Base-by-base conservation (phyloP, 768 basidiomycete genomes). In the Termitomyces heimii region DNA sequence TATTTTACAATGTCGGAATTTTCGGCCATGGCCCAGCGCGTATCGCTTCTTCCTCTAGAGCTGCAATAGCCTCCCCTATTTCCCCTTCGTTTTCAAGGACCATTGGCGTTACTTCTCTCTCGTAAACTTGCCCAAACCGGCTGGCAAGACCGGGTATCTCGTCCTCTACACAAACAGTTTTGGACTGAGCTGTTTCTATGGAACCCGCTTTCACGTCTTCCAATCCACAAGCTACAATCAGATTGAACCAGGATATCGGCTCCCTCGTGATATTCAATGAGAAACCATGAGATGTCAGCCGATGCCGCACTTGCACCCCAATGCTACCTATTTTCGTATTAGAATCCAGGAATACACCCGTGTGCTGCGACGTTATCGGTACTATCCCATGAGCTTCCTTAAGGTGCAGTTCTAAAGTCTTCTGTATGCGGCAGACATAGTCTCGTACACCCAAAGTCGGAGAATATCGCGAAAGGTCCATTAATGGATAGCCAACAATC, bases 241-340 rank as follows among this genome's bases (percentile, higher is more conserved):
- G 75, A 64, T 89, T 77, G 67, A 99, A 98, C 96, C 96, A 98
- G 24, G 74, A 61, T 26, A 85, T 67, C 4, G 94, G 93, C 61
- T 97, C n/a, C n/a, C 70, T 71, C 0, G 93, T 92, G 58, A 98
- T 77, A 70, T 99, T 99, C 67, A 98, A 74, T 1, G 94, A 84
- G 72, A 99, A 97, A 1, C 97, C 97, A 68, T 99, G 97, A 26
- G 86, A 89, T 44, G 97, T 96, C 55, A 99, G 80, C 44, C 96
- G 83, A 67, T 98, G 95, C 55, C 94, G 86, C 54, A 98, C 86
- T 70, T 98, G 94, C 53, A 99, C 93, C 44, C 97, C 97, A 53
- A 99, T 96, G 66, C 96, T 98, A 18, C 84, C 93, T 63, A 99
- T 79, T 71, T 98, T 99, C 46, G 88, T 88, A 31, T 72, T n/a